Evolutionary conservation across 2,329 filamentous ascomycete genomes (phyloP).

Genomic region (Verticillium nonalfalfae): DNA sequence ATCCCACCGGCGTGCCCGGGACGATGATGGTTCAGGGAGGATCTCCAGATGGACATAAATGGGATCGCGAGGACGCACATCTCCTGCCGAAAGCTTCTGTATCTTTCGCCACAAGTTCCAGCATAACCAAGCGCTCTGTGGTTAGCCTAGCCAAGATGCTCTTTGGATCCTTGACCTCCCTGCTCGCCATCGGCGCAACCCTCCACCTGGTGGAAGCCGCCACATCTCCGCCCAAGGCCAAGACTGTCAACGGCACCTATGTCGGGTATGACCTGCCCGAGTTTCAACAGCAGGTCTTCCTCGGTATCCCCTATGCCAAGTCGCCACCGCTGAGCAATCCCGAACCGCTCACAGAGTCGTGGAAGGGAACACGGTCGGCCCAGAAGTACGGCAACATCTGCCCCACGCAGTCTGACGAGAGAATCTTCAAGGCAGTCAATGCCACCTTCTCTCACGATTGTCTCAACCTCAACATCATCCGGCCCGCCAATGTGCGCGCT

Average conservation of each 20-base stretch:
- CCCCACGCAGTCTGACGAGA: constrained; percentile 7
- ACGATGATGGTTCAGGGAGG: neutral
- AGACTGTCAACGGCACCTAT: constrained; percentile 29
- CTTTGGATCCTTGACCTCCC: neutral
- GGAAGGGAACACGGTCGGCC: constrained; percentile 31
- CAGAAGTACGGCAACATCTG: constrained; percentile 37
- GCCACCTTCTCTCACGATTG: constrained; percentile 47
- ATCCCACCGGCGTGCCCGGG: neutral
- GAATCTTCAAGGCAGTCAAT: constrained; percentile 8
- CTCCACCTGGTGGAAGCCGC: neutral
- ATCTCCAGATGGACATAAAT: neutral
- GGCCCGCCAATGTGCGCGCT: constrained; percentile 37
- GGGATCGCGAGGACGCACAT: neutral
- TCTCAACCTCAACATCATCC: constrained; percentile 54
- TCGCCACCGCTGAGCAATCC: constrained; percentile 41
- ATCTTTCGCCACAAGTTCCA: neutral
- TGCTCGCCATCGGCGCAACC: neutral
- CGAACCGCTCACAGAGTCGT: constrained; percentile 37
- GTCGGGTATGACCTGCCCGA: constrained; percentile 23
- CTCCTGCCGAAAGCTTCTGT: too few relatives aligned
- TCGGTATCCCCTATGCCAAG: constrained; percentile 42
- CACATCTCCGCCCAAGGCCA: neutral
- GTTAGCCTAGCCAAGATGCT: neutral
- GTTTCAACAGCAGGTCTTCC: constrained; percentile 38
- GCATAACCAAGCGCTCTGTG: neutral